phyloP scores from a whole-genome alignment of 441 rosid species.

The Populus hybrid region DNA sequence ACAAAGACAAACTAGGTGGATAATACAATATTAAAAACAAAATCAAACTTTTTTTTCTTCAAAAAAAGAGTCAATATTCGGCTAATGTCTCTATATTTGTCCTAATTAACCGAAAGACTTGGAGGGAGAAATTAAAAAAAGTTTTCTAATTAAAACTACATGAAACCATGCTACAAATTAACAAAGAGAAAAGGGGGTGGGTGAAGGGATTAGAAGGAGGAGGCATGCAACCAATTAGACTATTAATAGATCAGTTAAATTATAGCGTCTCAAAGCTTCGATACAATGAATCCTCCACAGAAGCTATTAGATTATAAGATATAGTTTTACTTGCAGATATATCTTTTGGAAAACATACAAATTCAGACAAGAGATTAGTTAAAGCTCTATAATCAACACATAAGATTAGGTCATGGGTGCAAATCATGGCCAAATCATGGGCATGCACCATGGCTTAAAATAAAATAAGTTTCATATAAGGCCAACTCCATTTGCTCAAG shows the following conservation, averaged over 20 bases:
- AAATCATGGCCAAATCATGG: background rate
- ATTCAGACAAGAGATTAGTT: constrained; percentile 11
- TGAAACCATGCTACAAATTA: background rate
- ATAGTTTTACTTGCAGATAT: constrained; percentile 39
- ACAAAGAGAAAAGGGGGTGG: background rate
- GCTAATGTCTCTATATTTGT: background rate
- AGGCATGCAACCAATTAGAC: constrained; percentile 6
- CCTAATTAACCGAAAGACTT: background rate
- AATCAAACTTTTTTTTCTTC: background rate
- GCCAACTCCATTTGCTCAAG: background rate
- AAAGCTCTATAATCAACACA: background rate
- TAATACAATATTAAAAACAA: background rate
- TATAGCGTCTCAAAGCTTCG: background rate
- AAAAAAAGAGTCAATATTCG: too few relatives aligned
- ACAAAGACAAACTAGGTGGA: background rate
- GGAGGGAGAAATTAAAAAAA: background rate
- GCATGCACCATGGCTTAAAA: background rate
- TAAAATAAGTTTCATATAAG: background rate
- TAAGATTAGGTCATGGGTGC: background rate
- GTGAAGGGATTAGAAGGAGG: background rate
- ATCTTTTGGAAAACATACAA: constrained; percentile 25
- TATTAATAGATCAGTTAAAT: background rate
- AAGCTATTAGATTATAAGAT: constrained; percentile 25
- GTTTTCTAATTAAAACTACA: too few relatives aligned
- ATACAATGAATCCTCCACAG: constrained; percentile 29